These are phyloP conservation scores for Fraxinus albicans DNA, from an alignment of 305 asterid species.

Conservation along the genomic window DNA sequence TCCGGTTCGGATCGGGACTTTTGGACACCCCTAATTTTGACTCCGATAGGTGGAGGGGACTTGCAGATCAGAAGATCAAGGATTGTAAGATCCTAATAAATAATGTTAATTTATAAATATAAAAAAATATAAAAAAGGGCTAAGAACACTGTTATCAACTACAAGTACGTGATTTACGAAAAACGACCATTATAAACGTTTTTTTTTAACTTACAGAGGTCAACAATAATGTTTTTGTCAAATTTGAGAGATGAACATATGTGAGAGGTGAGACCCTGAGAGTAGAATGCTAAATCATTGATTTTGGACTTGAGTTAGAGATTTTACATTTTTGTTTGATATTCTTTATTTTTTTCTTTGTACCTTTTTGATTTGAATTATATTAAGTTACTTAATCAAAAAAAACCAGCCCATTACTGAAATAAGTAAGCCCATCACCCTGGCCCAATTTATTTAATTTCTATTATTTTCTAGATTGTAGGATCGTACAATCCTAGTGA, in stretches of 20 bases:
- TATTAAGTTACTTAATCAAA: background rate
- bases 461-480: background rate
- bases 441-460: background rate
- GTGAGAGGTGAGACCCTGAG: background rate
- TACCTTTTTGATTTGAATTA: background rate
- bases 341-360: background rate
- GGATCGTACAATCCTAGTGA: background rate
- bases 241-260: background rate
- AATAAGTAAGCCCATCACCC: background rate
- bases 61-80: background rate
- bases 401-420: background rate
- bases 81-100: background rate
- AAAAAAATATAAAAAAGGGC: background rate
- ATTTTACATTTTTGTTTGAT: background rate
- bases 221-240: background rate
- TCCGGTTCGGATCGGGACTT: too few species aligned
- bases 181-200: background rate
- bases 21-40: background rate
- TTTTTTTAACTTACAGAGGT: background rate
- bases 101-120: background rate
- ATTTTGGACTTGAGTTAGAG: background rate
- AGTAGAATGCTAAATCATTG: background rate
- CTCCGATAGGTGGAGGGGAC: background rate
- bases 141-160: background rate
- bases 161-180: background rate